A percentile compares a stretch with the other conserved stretches of the same genome.
These are phyloP conservation scores for Goffeauzyma gilvescens DNA, from an alignment of 768 basidiomycete genomes.

Conservation along the genomic window DNA sequence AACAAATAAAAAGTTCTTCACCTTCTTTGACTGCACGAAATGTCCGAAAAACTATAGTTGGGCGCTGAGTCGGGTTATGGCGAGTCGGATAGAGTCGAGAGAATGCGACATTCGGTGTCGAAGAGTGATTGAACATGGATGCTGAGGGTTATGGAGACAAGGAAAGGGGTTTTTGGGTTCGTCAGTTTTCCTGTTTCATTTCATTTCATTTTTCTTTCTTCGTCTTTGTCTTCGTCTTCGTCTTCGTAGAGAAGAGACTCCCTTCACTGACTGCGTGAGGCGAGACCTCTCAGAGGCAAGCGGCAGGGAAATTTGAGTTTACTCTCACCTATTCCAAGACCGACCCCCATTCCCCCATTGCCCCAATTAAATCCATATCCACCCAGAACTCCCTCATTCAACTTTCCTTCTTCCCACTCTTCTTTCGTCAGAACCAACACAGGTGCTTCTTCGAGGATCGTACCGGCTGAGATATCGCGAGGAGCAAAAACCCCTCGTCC, in stretches of 20 bases:
- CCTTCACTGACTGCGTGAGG: too few species aligned
- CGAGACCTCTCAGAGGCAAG: neutral
- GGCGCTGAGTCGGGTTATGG: neutral
- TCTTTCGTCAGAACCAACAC: constrained; percentile 53
- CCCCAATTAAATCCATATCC: constrained; percentile 30
- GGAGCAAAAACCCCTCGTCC: constrained; percentile 38
- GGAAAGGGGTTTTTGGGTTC: neutral
- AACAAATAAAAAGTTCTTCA: constrained; percentile 30
- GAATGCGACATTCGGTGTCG: constrained; percentile 29
- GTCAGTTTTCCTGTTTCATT: constrained; percentile 4
- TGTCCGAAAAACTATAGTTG: constrained; percentile 22
- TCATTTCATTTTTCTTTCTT: neutral
- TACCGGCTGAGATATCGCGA: constrained; percentile 40
- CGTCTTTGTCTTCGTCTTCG: too few species aligned
- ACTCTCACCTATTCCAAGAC: constrained; percentile 24
- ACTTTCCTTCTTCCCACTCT: constrained; percentile 38
- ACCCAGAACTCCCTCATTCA: constrained; percentile 25
- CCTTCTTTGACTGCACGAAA: constrained; percentile 14
- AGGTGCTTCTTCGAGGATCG: constrained; percentile 65
- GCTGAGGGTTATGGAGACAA: neutral
- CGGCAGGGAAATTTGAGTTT: neutral
- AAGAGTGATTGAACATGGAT: constrained; percentile 30
- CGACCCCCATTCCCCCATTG: constrained; percentile 26
- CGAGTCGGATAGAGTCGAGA: constrained; percentile 15
- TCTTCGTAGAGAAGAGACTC: too few species aligned